Evolutionary conservation across 2,329 filamentous ascomycete genomes (phyloP).

Genomic region (Exutisphaerella laricina): DNA sequence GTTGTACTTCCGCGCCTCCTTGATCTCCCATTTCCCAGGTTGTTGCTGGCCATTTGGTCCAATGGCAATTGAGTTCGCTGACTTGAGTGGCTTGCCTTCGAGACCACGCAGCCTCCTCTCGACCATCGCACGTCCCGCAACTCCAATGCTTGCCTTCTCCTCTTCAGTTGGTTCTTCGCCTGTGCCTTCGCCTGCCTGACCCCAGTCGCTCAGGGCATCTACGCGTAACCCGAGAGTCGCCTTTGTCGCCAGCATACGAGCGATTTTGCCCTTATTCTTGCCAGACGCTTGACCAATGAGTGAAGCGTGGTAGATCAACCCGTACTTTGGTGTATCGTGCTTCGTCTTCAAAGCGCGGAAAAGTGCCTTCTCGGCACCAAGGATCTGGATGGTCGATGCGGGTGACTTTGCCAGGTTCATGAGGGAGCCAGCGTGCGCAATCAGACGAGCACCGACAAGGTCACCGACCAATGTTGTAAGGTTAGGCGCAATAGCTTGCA

Average conservation of each 20-base stretch:
- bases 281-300: slow-evolving; percentile 95
- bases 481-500: slow-evolving; percentile 96
- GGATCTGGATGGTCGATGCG: slow-evolving; percentile 93
- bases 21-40: slow-evolving; percentile 78
- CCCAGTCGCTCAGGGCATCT: slow-evolving; percentile 78
- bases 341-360: slow-evolving; percentile 99
- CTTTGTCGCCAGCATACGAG: slow-evolving; percentile 91
- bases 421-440: slow-evolving; percentile 89
- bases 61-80: slow-evolving; percentile 65
- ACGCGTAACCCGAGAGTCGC: slow-evolving; percentile 88
- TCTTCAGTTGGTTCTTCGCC: slow-evolving; percentile 68
- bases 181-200: slow-evolving; percentile 60
- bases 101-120: slow-evolving; percentile 71
- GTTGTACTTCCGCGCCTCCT: slow-evolving; percentile 93
- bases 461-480: slow-evolving; percentile 89
- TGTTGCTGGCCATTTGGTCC: slow-evolving; percentile 61
- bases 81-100: slow-evolving; percentile 81
- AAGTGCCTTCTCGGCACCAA: slow-evolving; percentile 96
- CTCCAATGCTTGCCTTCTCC: slow-evolving; percentile 76
- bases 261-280: slow-evolving; percentile 99
- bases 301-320: slow-evolving; percentile 86
- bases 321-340: slow-evolving; percentile 98
- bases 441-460: slow-evolving; percentile 87
- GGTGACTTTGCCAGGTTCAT: slow-evolving; percentile 93
- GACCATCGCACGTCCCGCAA: slow-evolving; percentile 63